Percentiles rank a stretch among this genome's conserved stretches.
Evolutionary conservation across 2,329 filamentous ascomycete genomes (phyloP).

Genomic region (Tolypocladium sp.): DNA sequence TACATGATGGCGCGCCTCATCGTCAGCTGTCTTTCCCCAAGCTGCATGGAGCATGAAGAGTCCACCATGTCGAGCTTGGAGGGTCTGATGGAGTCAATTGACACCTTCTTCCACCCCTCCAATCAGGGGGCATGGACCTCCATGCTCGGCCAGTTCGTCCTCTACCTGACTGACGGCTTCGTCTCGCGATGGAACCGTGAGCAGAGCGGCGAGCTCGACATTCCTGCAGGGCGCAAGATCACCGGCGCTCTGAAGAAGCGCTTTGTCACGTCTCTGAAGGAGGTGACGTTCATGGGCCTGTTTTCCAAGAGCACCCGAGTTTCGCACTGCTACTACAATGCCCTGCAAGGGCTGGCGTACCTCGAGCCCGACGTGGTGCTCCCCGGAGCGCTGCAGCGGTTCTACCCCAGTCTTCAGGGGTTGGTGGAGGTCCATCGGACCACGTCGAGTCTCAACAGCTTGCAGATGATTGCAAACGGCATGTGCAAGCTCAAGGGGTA

Average conservation of each 20-base stretch:
- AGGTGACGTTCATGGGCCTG: constrained; percentile 96
- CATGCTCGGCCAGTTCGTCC: constrained; percentile 80
- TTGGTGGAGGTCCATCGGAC: constrained; percentile 95
- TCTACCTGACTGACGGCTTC: constrained; percentile 91
- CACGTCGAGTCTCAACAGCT: constrained; percentile 80
- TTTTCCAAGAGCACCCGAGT: constrained; percentile 92
- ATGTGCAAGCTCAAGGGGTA: constrained; percentile 95
- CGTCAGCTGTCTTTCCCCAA: constrained; percentile 82
- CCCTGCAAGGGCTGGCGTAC: constrained; percentile 80
- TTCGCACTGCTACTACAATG: constrained; percentile 84
- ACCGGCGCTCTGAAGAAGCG: constrained; percentile 74
- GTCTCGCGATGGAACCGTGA: constrained; percentile 97
- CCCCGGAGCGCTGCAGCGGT: constrained; percentile 86
- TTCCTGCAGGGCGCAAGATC: constrained; percentile 70
- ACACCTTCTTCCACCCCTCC: constrained; percentile 98
- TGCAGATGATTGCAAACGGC: constrained; percentile 85
- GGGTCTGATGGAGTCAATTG: constrained; percentile 85
- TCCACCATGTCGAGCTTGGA: constrained; percentile 82
- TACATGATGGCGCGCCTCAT: constrained; percentile 93
- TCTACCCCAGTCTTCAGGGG: constrained; percentile 94
- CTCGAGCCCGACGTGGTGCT: constrained; percentile 87
- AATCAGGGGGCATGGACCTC: constrained; percentile 91
- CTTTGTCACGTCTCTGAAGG: constrained; percentile 80
- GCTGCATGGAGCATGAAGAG: constrained; percentile 64
- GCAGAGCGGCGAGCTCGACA: constrained; percentile 81